Evolutionary conservation across 208 protist genomes (phyloP).

Genomic region (Naegleria fowleri): DNA sequence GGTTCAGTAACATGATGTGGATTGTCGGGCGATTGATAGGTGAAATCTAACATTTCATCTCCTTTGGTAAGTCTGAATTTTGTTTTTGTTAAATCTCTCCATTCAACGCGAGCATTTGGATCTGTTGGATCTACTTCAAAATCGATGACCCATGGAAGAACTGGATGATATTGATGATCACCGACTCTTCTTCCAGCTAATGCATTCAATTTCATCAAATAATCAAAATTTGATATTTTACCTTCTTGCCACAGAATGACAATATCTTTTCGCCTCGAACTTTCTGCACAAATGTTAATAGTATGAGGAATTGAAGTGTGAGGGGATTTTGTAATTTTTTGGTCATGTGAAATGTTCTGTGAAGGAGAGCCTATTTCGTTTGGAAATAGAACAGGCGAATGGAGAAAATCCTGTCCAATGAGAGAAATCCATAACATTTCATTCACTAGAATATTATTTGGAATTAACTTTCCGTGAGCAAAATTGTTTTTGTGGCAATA

Average conservation of each 20-base stretch:
- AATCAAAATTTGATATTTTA: constrained; percentile 70
- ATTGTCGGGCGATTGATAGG: neutral
- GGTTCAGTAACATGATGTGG: constrained; percentile 27
- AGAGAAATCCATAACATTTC: constrained; percentile 16
- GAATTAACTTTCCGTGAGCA: constrained; percentile 3
- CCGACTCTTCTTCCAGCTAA: constrained; percentile 47
- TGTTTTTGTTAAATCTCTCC: constrained; percentile 27
- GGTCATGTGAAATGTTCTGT: neutral
- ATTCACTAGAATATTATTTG: constrained; percentile 9
- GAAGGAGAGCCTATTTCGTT: neutral
- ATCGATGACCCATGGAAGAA: constrained; percentile 21
- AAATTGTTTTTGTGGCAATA: constrained; percentile 9
- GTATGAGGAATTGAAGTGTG: neutral
- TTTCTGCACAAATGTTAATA: neutral
- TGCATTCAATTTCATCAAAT: constrained; percentile 69
- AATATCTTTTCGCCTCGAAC: neutral
- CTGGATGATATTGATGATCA: neutral
- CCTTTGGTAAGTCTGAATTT: constrained; percentile 23
- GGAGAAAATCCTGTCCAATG: neutral
- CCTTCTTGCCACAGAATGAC: neutral
- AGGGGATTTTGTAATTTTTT: neutral
- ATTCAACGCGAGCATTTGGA: neutral
- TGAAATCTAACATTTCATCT: constrained; percentile 30
- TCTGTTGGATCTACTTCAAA: neutral
- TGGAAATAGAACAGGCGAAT: neutral